Evolutionary conservation across 2,329 filamentous ascomycete species (phyloP).

Genomic region (Herpotrichia juniperi): DNA sequence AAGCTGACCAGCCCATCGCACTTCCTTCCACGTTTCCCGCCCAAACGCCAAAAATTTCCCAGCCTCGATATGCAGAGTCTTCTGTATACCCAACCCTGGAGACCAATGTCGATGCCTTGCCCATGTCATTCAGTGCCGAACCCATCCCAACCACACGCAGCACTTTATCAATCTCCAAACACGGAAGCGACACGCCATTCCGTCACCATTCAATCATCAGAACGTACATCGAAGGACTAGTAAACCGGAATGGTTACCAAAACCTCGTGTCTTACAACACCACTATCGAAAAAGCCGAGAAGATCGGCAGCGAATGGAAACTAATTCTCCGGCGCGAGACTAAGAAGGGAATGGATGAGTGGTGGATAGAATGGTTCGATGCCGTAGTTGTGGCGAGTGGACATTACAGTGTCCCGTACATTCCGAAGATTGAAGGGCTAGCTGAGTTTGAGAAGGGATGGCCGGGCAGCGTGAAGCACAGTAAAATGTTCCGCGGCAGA

Average conservation of each 20-base stretch:
- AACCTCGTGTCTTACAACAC: conserved; percentile 62
- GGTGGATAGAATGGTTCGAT: conserved; percentile 69
- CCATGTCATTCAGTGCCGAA: conserved; percentile 68
- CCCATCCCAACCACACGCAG: conserved; percentile 55
- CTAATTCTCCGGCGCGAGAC: conserved; percentile 59
- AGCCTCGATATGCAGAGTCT: conserved; percentile 31
- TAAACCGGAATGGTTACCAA: conserved; percentile 61
- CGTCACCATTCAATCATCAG: conserved; percentile 65
- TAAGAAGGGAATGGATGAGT: conserved; percentile 52
- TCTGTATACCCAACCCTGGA: conserved; percentile 66
- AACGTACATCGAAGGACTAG: conserved; percentile 59
- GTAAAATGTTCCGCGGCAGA: conserved; percentile 59
- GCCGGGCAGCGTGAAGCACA: conserved; percentile 61
- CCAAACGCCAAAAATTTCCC: conserved; percentile 17
- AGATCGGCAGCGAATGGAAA: conserved; percentile 52
- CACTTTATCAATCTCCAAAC: conserved; percentile 50
- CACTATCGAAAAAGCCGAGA: conserved; percentile 65
- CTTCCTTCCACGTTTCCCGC: conserved; percentile 26
- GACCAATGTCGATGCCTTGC: conserved; percentile 65
- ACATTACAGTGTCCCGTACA: conserved; percentile 65
- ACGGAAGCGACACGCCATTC: conserved; percentile 66
- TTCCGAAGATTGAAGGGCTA: conserved; percentile 58
- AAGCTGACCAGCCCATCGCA: conserved; percentile 22
- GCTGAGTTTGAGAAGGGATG: conserved; percentile 52
- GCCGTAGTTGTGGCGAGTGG: conserved; percentile 66